Evolutionary conservation across 208 protist species (phyloP), one percentile per base, ranked within the genome.

Genomic region (Acanthamoeba castellanii): DNA sequence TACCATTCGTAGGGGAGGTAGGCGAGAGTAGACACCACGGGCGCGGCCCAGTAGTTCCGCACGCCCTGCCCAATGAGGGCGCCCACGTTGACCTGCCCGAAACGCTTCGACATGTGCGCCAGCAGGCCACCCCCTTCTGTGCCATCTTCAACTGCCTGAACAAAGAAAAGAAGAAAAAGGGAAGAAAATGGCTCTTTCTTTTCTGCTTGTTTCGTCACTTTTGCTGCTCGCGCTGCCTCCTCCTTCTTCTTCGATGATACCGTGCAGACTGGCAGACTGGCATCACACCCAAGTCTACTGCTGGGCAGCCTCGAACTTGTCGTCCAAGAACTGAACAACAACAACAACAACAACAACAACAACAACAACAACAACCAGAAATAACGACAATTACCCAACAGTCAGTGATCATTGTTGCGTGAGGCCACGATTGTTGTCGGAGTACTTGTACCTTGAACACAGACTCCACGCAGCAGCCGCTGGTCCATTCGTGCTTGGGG

Each of bases 401-500:
- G n/a, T n/a, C n/a, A n/a, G n/a, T n/a, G n/a, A n/a, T n/a, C n/a
- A n/a, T n/a, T n/a, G n/a, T n/a, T n/a, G n/a, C n/a, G n/a, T n/a
- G n/a, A n/a, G n/a, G n/a, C n/a, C n/a, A n/a, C n/a, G n/a, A n/a
- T n/a, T n/a, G n/a, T n/a, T n/a, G n/a, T n/a, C n/a, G n/a, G n/a
- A 34, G 64, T 6, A 16, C 5, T 5, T 6, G 64, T 30, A 76
- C 68, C 68, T 81, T 81, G 82, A 89, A 89, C 6, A 89, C 82
- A 66, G 52, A 68, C 32, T 89, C 55, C 4, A 89, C 55, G 50
- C 52, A 57, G 82, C 82, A 89, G 30, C 82, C 82, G 52, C 82
- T 89, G 50, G 82, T 89, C 82, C 82, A 89, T 37, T 89, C 82
- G 52, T 89, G 82, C 55, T 89, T 89, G 45, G 45, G 25, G 82